Evolutionary conservation across 768 basidiomycete genomes (phyloP), one percentile per base, ranked within the genome.

Genomic region (Serendipita sp.): DNA sequence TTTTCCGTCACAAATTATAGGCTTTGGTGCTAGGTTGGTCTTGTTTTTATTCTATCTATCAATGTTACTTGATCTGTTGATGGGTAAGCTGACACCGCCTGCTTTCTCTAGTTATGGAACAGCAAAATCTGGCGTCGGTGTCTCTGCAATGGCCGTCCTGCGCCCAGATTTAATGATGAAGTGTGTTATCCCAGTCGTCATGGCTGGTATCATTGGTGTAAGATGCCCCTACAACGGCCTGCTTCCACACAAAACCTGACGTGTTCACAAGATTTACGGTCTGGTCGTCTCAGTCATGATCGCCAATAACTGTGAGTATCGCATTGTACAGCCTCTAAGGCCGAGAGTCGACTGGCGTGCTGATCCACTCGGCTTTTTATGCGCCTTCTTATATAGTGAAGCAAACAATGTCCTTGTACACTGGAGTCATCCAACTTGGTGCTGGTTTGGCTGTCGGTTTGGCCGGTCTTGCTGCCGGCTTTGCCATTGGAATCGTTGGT

Each of bases 141-240:
- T 96, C 68, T 88, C 92, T 63, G 94, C 96, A 67, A 98, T 96
- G 96, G 91, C 94, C 62, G 90, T 95, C 68, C 84, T 96, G 64
- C 85, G 93, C 66, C 95, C 94, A 60, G 94, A 95, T 79, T 79
- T 86, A 70, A 94, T 97, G 90, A 95, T 98, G 89, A 92, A 86
- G 79, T 94, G 88, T 82, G 86, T 88, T 67, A 84, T 98, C 61
- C 94, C 94, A 50, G 93, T 97, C 73, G 88, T 99, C 75, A 97
- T 98, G 95, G 95, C 95, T 80, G 95, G 95, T 92, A 98, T 98
- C 78, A 96, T 98, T 77, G 95, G 90, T 73, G 95, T 98, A 68
- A 67, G 91, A 84, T 34, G 43, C 31, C 31, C 30, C 42, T 24
- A 14, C 22, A 61, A 34, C 13, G 13, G 24, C 16, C 38, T 61